Conservation (phyloP, 257 asterid genomes). For the Solanum peruvianum region DNA sequence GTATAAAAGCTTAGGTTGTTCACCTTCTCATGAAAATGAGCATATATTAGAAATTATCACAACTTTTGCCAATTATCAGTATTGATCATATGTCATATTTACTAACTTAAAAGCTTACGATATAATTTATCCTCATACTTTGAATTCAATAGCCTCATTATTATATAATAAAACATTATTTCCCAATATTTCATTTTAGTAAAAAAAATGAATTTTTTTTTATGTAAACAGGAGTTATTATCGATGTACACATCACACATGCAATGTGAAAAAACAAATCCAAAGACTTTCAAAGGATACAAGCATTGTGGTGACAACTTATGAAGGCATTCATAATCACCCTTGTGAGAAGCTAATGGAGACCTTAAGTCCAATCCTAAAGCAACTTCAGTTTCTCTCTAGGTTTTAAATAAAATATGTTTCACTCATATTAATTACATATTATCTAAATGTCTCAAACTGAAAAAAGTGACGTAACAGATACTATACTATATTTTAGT, state of each 20-base stretch:
- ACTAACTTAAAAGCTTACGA: neutral
- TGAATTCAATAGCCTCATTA: neutral
- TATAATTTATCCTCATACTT: neutral
- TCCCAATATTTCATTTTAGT: neutral
- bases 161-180: neutral
- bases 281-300: slow-evolving; percentile 82
- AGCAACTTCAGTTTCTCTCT: slow-evolving; percentile 89
- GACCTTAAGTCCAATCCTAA: slow-evolving; percentile 75
- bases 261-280: slow-evolving; percentile 94
- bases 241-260: slow-evolving; percentile 92
- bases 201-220: neutral
- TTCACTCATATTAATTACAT: neutral
- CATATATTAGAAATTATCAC: neutral
- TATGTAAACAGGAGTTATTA: slow-evolving; percentile 67
- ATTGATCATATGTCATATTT: neutral
- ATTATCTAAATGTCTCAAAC: neutral
- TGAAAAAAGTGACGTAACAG: neutral
- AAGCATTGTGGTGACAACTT: slow-evolving; percentile 71
- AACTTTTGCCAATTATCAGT: neutral
- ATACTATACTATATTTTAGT: neutral
- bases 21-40: neutral
- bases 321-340: slow-evolving; percentile 90
- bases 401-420: slow-evolving; percentile 30
- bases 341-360: slow-evolving; percentile 93
- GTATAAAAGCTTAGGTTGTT: neutral